Conservation (phyloP, 257 asterid genomes). For the Rehmannia glutinosa region DNA sequence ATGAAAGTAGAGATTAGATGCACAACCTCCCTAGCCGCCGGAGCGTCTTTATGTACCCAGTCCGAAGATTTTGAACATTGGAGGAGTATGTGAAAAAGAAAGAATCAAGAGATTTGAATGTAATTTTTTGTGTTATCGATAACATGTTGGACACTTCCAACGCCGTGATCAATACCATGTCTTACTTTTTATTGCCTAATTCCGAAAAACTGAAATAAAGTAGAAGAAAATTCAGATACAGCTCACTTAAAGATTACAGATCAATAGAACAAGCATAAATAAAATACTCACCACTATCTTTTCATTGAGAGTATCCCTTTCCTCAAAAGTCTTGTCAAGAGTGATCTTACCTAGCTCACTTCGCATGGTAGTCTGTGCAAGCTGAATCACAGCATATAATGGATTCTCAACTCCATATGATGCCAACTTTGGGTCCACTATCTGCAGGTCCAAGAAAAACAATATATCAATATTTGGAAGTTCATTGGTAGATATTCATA, state of each 20-base stretch:
- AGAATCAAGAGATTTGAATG: not conserved
- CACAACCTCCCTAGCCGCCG: not conserved
- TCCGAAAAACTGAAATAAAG: not conserved
- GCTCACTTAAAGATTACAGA: not conserved
- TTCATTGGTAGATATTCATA: not conserved
- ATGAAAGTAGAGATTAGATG: not conserved
- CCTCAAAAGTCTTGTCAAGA: constrained; percentile 95
- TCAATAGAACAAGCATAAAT: not conserved
- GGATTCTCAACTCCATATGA: constrained; percentile 96
- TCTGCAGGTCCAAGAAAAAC: constrained; percentile 29
- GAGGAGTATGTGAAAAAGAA: not conserved
- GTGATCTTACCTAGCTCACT: constrained; percentile 97
- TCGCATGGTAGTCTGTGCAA: constrained; percentile 97
- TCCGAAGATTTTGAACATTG: not conserved
- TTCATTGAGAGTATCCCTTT: constrained; percentile 78
- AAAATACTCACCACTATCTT: constrained; percentile 77
- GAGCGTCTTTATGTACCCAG: not conserved
- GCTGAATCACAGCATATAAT: constrained; percentile 75
- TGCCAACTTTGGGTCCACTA: constrained; percentile 87
- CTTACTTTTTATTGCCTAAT: not conserved
- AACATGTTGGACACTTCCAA: not conserved
- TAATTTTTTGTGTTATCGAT: not conserved
- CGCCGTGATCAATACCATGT: not conserved
- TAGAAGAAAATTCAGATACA: not conserved
- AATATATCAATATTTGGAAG: not conserved